Base-by-base conservation (phyloP, 495 filamentous ascomycete species). In the Neurospora tetraspora region DNA sequence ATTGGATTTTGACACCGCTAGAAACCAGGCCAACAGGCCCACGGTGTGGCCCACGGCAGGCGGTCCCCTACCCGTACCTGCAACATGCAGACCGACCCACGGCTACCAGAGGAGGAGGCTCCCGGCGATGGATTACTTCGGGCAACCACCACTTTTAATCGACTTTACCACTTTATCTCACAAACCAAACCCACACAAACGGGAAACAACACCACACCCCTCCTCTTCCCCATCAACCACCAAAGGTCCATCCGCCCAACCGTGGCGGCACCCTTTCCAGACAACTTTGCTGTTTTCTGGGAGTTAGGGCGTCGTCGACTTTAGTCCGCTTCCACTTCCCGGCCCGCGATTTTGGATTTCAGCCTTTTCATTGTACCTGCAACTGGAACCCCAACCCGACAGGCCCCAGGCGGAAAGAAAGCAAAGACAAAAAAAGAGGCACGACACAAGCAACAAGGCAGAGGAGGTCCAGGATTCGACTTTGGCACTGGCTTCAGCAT, bases 211-310 rank as follows among this genome's bases (percentile, higher is more conserved):
- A 38, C 59, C 69, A 43, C 69, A 68, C 37, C 47, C 31, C 27
- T 39, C 40, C 69, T 59, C 53, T 36, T 53, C 70, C 47, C 34
- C 40, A 39, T 69, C 38, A 43, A 69, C 31, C 65, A 72, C 69
- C 74, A 39, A 70, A 53, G 70, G 39, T n/a, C 36, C 27, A 40
- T 59, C 77, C 36, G 40, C 61, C 59, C 69, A 77, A 20, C 53
- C 53, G 53, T 31, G 53, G 53, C 53, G 53, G 53, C 53, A 61
- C 53, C 53, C 23, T 61, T 61, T 61, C 53, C 53, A 61, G 53
- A 61, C 1, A 61, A 61, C 53, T 61, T 61, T 27, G 6, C 53
- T 61, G 53, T 61, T 31, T 61, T 61, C 53, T 61, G 53, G 23
- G 53, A 16, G 12, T 61, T 31, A 31, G 53, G 53, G 53, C 53